Base-by-base conservation (phyloP, 1,284 basidiomycete species). In the Rhodotorula sp. region DNA sequence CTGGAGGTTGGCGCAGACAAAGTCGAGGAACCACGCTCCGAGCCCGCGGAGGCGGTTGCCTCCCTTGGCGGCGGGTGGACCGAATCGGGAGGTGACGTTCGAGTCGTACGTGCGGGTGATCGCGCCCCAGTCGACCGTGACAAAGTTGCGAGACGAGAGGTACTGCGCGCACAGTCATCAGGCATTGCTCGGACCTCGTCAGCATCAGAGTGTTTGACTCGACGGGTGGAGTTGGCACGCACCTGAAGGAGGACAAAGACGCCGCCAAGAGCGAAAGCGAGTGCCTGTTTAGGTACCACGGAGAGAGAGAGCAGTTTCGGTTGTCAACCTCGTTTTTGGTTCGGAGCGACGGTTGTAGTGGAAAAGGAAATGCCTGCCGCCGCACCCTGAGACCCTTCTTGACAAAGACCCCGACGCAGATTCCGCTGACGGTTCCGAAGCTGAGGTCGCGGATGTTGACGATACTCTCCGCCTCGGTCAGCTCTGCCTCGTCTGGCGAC, bases 341-440 rank as follows among this genome's bases (percentile, higher is more conserved):
- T 34, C 12, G 26, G 26, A 26, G 18, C 3, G 31, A n/a, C 26
- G n/a, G 54, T 31, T 4, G n/a, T n/a, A 26, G 26, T 5, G 54
- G 48, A 49, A 61, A 45, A 19, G 16, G 26, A 10, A 16, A 43
- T 14, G 2, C 8, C 12, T 31, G 58, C 7, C 47, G 34, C 15
- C 3, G 31, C 50, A 74, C 72, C 60, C 73, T 69, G 31, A 79
- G 50, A 1, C 78, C 78, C 66, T 79, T 79, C 70, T 78, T 79
- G 49, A 79, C 71, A 52, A 79, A 79, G 2, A 79, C 66, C 14
- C 78, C 78, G 16, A 75, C 75, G 43, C 73, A 77, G 48, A 79
- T 77, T 3, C 78, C 78, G 57, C 72, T 66, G 2, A 78, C 73
- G 5, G 77, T 77, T 3, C 77, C 76, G 49, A 78, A 77, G 5